Percentiles rank a stretch among this genome's conserved stretches.
Conservation (phyloP, 2,329 filamentous ascomycete genomes). For the Talaromyces funiculosus region DNA sequence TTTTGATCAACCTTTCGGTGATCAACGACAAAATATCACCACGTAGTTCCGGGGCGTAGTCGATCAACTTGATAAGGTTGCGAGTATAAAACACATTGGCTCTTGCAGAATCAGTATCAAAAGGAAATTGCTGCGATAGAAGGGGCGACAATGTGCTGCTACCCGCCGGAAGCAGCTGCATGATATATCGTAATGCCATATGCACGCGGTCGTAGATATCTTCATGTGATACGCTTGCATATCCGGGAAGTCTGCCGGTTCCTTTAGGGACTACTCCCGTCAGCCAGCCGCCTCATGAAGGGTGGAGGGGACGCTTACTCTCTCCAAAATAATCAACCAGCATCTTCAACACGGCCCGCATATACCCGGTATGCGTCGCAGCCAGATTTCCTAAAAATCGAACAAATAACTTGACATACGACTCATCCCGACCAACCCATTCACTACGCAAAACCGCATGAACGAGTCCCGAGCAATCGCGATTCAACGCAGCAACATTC, state of each 20-base stretch:
- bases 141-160: conserved; percentile 63
- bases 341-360: conserved; percentile 69
- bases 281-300: neutral
- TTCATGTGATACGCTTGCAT: conserved; percentile 55
- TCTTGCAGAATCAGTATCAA: conserved; percentile 67
- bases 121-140: conserved; percentile 66
- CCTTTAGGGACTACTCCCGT: conserved; percentile 47
- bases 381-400: conserved; percentile 60
- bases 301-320: conserved; percentile 40
- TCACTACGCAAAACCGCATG: conserved; percentile 53
- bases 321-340: conserved; percentile 71
- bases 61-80: conserved; percentile 71
- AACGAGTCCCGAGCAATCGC: conserved; percentile 54
- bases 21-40: conserved; percentile 78
- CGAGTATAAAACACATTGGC: conserved; percentile 83
- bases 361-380: conserved; percentile 75
- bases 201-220: conserved; percentile 71
- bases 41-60: conserved; percentile 71
- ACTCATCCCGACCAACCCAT: conserved; percentile 58
- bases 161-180: conserved; percentile 76
- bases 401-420: conserved; percentile 53
- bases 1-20: conserved; percentile 80
- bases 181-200: conserved; percentile 65
- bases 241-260: conserved; percentile 49
- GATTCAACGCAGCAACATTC: conserved; percentile 52